phyloP scores from a whole-genome alignment of 139 green algal species.

The Volvox reticuliferus region DNA sequence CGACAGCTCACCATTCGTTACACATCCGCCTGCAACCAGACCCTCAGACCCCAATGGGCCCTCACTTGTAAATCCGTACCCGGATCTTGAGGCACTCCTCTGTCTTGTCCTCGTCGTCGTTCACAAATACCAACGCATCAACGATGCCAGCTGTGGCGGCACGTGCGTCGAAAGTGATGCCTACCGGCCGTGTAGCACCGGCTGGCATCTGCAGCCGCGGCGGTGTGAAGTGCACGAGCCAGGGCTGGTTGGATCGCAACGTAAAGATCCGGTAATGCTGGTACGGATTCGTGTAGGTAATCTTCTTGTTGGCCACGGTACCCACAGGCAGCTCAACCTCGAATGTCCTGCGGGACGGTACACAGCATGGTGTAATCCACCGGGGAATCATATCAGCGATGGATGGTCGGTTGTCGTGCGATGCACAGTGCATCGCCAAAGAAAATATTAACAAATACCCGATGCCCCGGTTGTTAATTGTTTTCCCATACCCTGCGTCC shows the following conservation, averaged over 20 bases:
- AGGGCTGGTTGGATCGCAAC: conserved; percentile 67
- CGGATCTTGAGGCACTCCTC: conserved; percentile 75
- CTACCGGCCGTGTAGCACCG: conserved; percentile 62
- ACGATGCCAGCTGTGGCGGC: conserved; percentile 58
- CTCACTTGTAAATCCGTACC: conserved; percentile 57
- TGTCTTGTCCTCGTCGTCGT: conserved; percentile 75
- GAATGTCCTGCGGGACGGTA: conserved; percentile 54
- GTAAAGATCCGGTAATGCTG: conserved; percentile 65
- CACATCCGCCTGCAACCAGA: no score
- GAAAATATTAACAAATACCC: no score
- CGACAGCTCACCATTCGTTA: no score
- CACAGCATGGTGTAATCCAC: no score
- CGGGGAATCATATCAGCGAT: no score
- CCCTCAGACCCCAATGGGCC: neutral
- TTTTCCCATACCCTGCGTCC: no score
- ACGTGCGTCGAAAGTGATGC: conserved; percentile 65
- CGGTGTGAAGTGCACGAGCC: conserved; percentile 70
- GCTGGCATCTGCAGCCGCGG: conserved; percentile 65
- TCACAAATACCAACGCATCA: conserved; percentile 74
- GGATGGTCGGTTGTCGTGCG: no score
- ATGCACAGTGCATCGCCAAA: no score
- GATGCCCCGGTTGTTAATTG: no score
- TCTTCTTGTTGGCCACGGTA: conserved; percentile 74
- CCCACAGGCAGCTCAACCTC: conserved; percentile 67
- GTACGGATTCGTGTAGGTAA: conserved; percentile 77